phyloP scores from a whole-genome alignment of 306 rosid genomes.

The Neltuma alba region DNA sequence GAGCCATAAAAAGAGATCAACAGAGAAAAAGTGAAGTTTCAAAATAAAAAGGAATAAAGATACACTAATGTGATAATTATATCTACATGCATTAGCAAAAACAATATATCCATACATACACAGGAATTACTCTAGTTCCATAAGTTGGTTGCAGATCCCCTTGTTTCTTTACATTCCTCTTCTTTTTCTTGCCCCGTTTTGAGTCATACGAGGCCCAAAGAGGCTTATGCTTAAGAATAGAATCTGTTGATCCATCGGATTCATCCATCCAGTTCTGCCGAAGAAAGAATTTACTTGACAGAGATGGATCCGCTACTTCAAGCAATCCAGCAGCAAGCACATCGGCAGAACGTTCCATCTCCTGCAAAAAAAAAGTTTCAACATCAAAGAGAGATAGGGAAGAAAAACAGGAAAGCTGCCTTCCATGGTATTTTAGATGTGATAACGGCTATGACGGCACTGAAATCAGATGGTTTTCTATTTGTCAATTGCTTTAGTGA shows the following conservation, averaged over 20 bases:
- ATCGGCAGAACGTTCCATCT: slow-evolving; percentile 96
- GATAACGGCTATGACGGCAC: slow-evolving; percentile 22
- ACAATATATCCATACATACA: slow-evolving; percentile 63
- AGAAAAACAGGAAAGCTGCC: slow-evolving; percentile 6
- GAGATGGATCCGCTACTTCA: slow-evolving; percentile 95
- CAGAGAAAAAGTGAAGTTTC: slow-evolving; percentile 14
- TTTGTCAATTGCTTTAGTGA: slow-evolving; percentile 19
- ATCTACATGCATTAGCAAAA: slow-evolving; percentile 31
- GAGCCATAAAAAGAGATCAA: slow-evolving; percentile 25
- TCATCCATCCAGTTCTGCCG: slow-evolving; percentile 91
- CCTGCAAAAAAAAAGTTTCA: slow-evolving; percentile 58
- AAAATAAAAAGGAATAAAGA: neutral
- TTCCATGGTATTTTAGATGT: slow-evolving; percentile 26
- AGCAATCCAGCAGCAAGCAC: slow-evolving; percentile 99
- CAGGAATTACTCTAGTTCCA: slow-evolving; percentile 98
- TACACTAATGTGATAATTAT: slow-evolving; percentile 2
- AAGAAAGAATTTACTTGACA: slow-evolving; percentile 85
- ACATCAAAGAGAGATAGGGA: slow-evolving; percentile 6
- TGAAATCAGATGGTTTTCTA: slow-evolving; percentile 19
- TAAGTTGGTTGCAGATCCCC: slow-evolving; percentile 84
- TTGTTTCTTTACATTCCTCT: slow-evolving; percentile 59
- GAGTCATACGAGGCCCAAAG: slow-evolving; percentile 86
- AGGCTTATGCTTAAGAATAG: slow-evolving; percentile 92
- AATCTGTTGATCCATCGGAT: slow-evolving; percentile 64
- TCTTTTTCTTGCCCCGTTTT: slow-evolving; percentile 59